Evolutionary conservation across 2,329 filamentous ascomycete genomes (phyloP).

Genomic region (Colletotrichum lindemuthianum): DNA sequence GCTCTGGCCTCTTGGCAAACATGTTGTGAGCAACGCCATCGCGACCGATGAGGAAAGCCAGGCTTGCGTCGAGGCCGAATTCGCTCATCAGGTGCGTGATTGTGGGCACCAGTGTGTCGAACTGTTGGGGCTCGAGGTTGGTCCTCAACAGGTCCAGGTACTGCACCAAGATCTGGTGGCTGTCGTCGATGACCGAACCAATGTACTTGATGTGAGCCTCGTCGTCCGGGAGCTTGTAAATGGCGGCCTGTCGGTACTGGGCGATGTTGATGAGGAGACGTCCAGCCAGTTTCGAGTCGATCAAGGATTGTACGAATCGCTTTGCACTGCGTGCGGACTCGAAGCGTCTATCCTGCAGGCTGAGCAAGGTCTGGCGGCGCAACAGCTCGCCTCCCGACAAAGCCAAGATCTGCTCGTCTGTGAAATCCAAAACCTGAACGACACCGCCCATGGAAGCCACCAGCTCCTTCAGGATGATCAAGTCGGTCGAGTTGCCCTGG

Average conservation of each 20-base stretch:
- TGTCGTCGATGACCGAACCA: conserved; percentile 88
- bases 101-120: conserved; percentile 80
- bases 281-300: conserved; percentile 80
- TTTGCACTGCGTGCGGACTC: conserved; percentile 79
- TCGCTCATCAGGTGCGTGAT: conserved; percentile 78
- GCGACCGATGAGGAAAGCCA: conserved; percentile 88
- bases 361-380: conserved; percentile 81
- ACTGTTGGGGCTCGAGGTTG: conserved; percentile 79
- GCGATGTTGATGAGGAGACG: conserved; percentile 90
- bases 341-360: conserved; percentile 84
- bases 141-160: conserved; percentile 90
- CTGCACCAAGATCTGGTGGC: conserved; percentile 84
- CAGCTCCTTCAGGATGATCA: conserved; percentile 91
- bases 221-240: conserved; percentile 76
- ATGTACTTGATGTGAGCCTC: conserved; percentile 89
- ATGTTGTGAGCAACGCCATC: conserved; percentile 77
- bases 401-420: conserved; percentile 84
- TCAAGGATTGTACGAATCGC: conserved; percentile 81
- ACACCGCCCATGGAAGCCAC: conserved; percentile 95
- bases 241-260: conserved; percentile 88
- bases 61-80: conserved; percentile 80
- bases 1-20: conserved; percentile 42
- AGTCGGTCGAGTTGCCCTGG: conserved; percentile 85
- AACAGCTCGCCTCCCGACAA: conserved; percentile 88
- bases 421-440: conserved; percentile 86